These are phyloP conservation scores for Sclerotiophoma versabilis DNA, from an alignment of 2,329 filamentous ascomycete genomes.

Conservation along the genomic window DNA sequence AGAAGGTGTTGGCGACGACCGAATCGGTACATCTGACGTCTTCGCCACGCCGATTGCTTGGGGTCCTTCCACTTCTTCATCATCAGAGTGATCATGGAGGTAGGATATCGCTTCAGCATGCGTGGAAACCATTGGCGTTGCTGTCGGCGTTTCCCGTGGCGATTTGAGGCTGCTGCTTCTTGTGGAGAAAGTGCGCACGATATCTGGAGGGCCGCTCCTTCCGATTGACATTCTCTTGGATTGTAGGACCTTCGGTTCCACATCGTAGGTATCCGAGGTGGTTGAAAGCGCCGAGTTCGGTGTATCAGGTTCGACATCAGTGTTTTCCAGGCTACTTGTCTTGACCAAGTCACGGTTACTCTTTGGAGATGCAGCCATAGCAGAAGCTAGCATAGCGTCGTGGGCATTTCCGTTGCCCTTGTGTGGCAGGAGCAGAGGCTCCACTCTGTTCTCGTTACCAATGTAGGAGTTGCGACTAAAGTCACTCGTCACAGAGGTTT, in stretches of 20 bases:
- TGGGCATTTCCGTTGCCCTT: constrained; percentile 24
- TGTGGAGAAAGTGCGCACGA: constrained; percentile 46
- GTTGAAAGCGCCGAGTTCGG: constrained; percentile 11
- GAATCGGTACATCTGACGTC: constrained; percentile 51
- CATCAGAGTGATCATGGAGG: constrained; percentile 39
- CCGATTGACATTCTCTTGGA: constrained; percentile 49
- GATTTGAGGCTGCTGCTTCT: constrained; percentile 39
- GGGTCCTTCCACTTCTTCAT: constrained; percentile 29
- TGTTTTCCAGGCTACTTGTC: constrained; percentile 17
- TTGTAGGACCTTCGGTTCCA: constrained; percentile 40
- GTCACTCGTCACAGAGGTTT: constrained; percentile 33
- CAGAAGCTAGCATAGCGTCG: constrained; percentile 44
- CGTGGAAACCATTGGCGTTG: constrained; percentile 23
- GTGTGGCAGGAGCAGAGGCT: constrained; percentile 3
- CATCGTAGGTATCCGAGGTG: constrained; percentile 31
- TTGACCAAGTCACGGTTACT: constrained; percentile 19
- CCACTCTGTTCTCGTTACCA: constrained; percentile 21
- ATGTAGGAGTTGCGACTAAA: constrained; percentile 33
- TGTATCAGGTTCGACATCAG: constrained; percentile 27
- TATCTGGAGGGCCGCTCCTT: constrained; percentile 38
- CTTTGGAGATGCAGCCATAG: constrained; percentile 32
- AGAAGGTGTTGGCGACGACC: constrained; percentile 37
- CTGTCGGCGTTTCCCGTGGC: constrained; percentile 26
- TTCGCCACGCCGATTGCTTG: constrained; percentile 53
- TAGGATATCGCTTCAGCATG: constrained; percentile 35